Percentiles rank a stretch among this genome's conserved stretches.
phyloP scores from a whole-genome alignment of 2,329 filamentous ascomycete species.

The Fusarium pseudocircinatum region DNA sequence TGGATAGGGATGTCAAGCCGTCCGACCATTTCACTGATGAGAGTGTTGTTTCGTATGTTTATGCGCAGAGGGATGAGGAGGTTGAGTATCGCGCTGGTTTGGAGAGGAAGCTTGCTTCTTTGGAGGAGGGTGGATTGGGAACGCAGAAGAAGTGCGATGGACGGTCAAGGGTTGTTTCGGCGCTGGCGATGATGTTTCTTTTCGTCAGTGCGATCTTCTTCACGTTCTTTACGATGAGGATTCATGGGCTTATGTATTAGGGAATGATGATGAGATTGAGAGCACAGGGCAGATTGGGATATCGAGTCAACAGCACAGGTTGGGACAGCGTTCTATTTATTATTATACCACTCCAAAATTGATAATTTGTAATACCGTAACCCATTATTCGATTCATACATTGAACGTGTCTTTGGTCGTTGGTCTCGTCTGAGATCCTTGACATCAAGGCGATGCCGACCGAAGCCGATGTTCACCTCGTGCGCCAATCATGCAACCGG shows the following conservation, averaged over 20 bases:
- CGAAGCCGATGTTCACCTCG: no score
- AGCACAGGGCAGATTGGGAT: not conserved
- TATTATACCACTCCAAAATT: slow-evolving; percentile 18
- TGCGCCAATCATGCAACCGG: not conserved
- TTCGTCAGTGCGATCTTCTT: not conserved
- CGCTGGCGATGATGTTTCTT: not conserved
- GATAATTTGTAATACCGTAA: not conserved
- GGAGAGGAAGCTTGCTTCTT: not conserved
- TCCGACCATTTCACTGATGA: slow-evolving; percentile 27
- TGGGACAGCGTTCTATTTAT: slow-evolving; percentile 8
- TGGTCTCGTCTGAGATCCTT: fast-evolving
- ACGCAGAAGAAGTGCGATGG: not conserved
- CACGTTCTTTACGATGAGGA: not conserved
- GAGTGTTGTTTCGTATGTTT: slow-evolving; percentile 1
- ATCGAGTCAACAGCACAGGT: not conserved
- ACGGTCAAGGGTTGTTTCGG: not conserved
- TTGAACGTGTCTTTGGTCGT: fast-evolving
- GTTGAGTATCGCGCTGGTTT: not conserved
- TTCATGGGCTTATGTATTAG: not conserved
- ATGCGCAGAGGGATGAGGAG: not conserved
- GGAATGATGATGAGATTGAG: fast-evolving
- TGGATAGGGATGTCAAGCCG: slow-evolving; percentile 1
- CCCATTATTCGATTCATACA: fast-evolving
- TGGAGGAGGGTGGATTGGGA: not conserved
- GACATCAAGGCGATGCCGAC: not conserved